These are phyloP conservation scores for Parietichytrium sp. DNA, from an alignment of 108 stramenopile genomes.

Conservation along the genomic window DNA sequence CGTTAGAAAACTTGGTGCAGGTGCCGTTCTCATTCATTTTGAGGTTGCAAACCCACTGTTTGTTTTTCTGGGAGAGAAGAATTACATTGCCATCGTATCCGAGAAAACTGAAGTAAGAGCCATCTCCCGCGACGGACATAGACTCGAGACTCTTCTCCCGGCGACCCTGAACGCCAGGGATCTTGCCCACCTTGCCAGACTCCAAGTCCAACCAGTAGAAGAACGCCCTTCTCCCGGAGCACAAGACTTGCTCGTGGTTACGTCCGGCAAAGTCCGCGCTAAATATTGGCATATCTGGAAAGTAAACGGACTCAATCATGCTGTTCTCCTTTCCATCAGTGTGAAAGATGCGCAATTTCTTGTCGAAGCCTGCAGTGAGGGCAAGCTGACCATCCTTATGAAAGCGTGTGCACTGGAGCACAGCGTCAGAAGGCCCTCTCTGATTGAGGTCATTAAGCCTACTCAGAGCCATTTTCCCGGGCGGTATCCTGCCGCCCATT, in stretches of 20 bases:
- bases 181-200: constrained; percentile 66
- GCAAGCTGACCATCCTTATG: constrained; percentile 68
- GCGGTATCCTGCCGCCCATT: background rate
- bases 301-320: constrained; percentile 85
- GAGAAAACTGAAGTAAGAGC: constrained; percentile 75
- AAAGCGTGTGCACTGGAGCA: constrained; percentile 73
- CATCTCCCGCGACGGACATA: constrained; percentile 75
- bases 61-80: constrained; percentile 72
- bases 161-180: constrained; percentile 71
- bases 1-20: constrained; percentile 74
- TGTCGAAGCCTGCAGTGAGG: constrained; percentile 70
- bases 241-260: constrained; percentile 72
- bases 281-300: constrained; percentile 83
- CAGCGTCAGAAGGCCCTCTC: constrained; percentile 70
- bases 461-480: background rate
- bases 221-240: constrained; percentile 80
- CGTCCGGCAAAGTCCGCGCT: constrained; percentile 75
- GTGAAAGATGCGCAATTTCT: constrained; percentile 82
- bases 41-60: constrained; percentile 78
- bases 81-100: constrained; percentile 91
- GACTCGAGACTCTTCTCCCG: constrained; percentile 77
- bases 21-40: constrained; percentile 88
- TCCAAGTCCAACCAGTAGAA: constrained; percentile 87
- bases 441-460: constrained; percentile 76
- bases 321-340: constrained; percentile 72